phyloP scores from a whole-genome alignment of 305 asterid genomes.

The Fraxinus dipetala region DNA sequence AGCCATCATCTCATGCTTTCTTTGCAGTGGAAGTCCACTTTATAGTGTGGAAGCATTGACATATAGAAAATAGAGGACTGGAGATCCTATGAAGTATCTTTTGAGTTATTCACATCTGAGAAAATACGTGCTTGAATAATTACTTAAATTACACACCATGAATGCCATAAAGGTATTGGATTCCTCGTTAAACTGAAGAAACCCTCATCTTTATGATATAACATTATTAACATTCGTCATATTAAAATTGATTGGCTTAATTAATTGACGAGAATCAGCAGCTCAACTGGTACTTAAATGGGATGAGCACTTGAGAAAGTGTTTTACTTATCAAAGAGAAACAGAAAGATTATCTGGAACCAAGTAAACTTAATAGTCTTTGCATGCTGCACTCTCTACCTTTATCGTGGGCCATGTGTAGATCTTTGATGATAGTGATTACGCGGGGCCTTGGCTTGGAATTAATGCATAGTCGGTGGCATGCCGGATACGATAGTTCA shows the following conservation, averaged over 20 bases:
- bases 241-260: neutral
- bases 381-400: neutral
- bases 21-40: slow-evolving; percentile 5
- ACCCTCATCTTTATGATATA: neutral
- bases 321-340: neutral
- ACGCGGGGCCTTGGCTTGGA: neutral
- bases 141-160: neutral
- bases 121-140: neutral
- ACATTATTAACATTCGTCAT: neutral
- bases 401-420: neutral
- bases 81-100: neutral
- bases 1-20: slow-evolving; percentile 4
- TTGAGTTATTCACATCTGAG: neutral
- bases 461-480: neutral
- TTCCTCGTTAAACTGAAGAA: neutral
- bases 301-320: neutral
- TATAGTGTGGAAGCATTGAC: neutral
- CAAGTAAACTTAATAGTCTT: neutral
- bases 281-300: neutral
- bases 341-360: neutral
- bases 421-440: neutral
- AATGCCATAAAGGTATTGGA: neutral
- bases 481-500: neutral
- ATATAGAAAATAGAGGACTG: neutral
- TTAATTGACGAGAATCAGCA: neutral